Percentiles rank a stretch among this genome's conserved stretches.
Conservation (phyloP, 2,329 filamentous ascomycete genomes). For the Sarocladiaceae sp. region DNA sequence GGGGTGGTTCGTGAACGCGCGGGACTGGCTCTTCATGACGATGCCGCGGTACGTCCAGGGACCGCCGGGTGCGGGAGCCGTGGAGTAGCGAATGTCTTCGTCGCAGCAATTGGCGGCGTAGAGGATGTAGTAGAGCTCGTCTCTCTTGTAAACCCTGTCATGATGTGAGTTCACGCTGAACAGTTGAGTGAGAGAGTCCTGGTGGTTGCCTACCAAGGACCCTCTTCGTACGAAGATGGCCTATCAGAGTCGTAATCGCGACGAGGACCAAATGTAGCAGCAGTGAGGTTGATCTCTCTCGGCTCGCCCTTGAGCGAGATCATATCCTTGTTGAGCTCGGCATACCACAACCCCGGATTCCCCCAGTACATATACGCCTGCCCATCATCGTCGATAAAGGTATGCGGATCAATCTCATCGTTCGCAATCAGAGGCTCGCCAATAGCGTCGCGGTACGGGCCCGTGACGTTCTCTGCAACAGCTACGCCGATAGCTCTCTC, state of each 20-base stretch:
- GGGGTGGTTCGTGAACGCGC: constrained; percentile 23
- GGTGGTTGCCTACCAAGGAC: constrained; percentile 25
- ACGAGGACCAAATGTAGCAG: constrained; percentile 13
- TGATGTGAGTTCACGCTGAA: too few relatives aligned
- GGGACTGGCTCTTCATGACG: constrained; percentile 20
- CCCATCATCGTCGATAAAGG: constrained; percentile 29
- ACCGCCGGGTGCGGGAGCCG: constrained; percentile 18
- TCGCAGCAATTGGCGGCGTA: constrained; percentile 23
- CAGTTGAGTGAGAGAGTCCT: too few relatives aligned
- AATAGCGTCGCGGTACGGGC: constrained; percentile 23
- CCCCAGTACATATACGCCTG: constrained; percentile 31
- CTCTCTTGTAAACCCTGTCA: constrained; percentile 23
- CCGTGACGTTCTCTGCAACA: constrained; percentile 20
- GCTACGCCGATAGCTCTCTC: constrained; percentile 22
- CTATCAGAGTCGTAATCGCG: constrained; percentile 12
- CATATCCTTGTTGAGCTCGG: constrained; percentile 29
- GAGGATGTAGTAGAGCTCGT: constrained; percentile 21
- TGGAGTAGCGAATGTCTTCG: constrained; percentile 25
- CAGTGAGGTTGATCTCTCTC: constrained; percentile 15
- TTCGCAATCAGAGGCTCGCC: constrained; percentile 23
- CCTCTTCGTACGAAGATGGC: constrained; percentile 21
- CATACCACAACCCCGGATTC: constrained; percentile 24
- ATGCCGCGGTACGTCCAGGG: constrained; percentile 25
- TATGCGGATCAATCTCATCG: constrained; percentile 24
- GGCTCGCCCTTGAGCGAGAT: constrained; percentile 22